Conservation (phyloP, 2,329 filamentous ascomycete species). For the Blastomyces gilchristii region DNA sequence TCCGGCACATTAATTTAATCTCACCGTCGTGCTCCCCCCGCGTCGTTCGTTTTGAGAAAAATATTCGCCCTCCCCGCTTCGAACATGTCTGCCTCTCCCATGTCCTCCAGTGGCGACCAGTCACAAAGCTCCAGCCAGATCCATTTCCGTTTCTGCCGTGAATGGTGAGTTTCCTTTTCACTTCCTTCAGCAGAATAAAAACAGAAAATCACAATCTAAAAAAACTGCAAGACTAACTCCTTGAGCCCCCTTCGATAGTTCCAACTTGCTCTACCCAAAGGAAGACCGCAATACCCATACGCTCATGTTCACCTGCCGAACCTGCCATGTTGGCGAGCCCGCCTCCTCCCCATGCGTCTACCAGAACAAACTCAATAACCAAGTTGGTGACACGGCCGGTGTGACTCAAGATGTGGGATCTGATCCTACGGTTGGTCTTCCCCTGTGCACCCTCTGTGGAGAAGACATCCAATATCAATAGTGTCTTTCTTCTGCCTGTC, state of each 20-base stretch:
- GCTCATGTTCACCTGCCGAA: slow-evolving; percentile 91
- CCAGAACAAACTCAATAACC: slow-evolving; percentile 84
- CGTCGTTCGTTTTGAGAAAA: neutral
- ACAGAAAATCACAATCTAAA: neutral
- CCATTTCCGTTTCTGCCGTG: slow-evolving; percentile 94
- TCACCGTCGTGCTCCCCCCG: neutral
- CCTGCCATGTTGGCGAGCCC: slow-evolving; percentile 82
- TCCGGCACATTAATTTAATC: neutral
- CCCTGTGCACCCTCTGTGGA: slow-evolving; percentile 50
- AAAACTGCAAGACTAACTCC: slow-evolving; percentile 17
- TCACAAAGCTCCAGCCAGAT: slow-evolving; percentile 55
- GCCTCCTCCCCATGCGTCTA: slow-evolving; percentile 87
- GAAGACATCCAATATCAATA: slow-evolving; percentile 40
- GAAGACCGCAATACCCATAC: slow-evolving; percentile 77
- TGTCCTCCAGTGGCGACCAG: slow-evolving; percentile 32
- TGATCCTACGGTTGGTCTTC: slow-evolving; percentile 90
- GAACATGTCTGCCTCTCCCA: slow-evolving; percentile 35
- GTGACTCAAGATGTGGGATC: slow-evolving; percentile 94
- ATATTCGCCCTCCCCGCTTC: neutral
- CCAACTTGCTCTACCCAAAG: slow-evolving; percentile 95
- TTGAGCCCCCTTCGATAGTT: slow-evolving; percentile 40
- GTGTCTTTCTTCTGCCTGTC: neutral
- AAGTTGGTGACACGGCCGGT: slow-evolving; percentile 88
- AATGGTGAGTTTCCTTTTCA: slow-evolving; percentile 57
- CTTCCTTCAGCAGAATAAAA: neutral